phyloP scores from a whole-genome alignment of 768 basidiomycete genomes.

The Termitomyces sp. region DNA sequence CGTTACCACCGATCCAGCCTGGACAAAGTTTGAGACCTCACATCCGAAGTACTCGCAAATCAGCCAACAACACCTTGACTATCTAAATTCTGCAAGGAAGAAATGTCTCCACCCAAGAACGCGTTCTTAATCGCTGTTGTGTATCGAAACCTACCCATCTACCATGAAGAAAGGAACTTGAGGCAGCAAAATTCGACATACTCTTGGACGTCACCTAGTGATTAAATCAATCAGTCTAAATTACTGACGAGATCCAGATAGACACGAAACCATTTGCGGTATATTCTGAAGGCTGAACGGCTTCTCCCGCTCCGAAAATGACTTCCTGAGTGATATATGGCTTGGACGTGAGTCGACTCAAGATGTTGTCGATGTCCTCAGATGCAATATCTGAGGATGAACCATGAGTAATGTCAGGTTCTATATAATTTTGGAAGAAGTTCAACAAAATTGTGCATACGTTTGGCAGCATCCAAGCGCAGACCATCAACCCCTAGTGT shows the following conservation, averaged over 20 bases:
- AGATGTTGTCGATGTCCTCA: slow-evolving; percentile 50
- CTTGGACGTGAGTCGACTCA: slow-evolving; percentile 30
- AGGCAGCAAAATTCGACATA: slow-evolving; percentile 14
- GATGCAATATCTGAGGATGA: slow-evolving; percentile 44
- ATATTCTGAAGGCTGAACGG: slow-evolving; percentile 55
- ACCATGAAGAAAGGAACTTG: background rate
- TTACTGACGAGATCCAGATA: background rate
- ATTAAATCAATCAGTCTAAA: background rate
- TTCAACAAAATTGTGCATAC: slow-evolving; percentile 25
- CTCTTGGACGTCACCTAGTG: slow-evolving; percentile 63
- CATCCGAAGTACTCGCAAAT: background rate
- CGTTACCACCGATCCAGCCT: slow-evolving; percentile 54
- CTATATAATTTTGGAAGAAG: background rate
- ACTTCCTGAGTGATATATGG: slow-evolving; percentile 67
- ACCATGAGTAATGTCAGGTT: background rate
- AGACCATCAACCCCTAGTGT: slow-evolving; percentile 60
- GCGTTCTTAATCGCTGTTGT: slow-evolving; percentile 46
- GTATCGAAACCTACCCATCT: slow-evolving; percentile 47
- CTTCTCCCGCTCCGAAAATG: slow-evolving; percentile 46
- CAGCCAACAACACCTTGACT: slow-evolving; percentile 31
- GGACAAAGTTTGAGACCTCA: background rate
- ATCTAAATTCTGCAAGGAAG: slow-evolving; percentile 46
- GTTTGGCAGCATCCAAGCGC: slow-evolving; percentile 61
- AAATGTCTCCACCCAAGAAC: slow-evolving; percentile 48
- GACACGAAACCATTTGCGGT: slow-evolving; percentile 35